phyloP scores from a whole-genome alignment of 306 rosid species.

The Medicago arabica region DNA sequence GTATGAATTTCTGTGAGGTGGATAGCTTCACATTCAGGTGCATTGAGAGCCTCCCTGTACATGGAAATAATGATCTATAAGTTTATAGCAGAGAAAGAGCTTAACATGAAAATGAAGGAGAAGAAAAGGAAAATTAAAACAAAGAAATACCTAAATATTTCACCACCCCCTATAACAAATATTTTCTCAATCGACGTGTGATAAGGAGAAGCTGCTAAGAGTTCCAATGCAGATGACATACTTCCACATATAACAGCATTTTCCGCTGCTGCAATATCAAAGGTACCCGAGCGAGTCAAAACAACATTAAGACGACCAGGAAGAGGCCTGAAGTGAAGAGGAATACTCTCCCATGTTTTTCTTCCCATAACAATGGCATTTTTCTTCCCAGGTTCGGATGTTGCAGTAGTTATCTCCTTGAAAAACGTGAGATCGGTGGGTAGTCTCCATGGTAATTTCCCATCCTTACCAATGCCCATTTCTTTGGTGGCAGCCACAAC shows the following conservation, averaged over 20 bases:
- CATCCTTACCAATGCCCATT: slow-evolving; percentile 93
- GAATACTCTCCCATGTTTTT: slow-evolving; percentile 94
- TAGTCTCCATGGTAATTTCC: slow-evolving; percentile 82
- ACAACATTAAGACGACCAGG: slow-evolving; percentile 94
- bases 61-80: slow-evolving; percentile 28
- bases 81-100: slow-evolving; percentile 24
- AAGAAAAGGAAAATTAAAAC: not conserved
- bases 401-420: slow-evolving; percentile 64
- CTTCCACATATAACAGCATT: slow-evolving; percentile 89
- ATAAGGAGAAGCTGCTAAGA: slow-evolving; percentile 91
- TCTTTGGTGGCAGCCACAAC: slow-evolving; percentile 88
- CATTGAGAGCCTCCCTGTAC: slow-evolving; percentile 83
- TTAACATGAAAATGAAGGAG: slow-evolving; percentile 11
- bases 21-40: slow-evolving; percentile 84
- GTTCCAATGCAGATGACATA: slow-evolving; percentile 75
- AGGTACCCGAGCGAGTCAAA: slow-evolving; percentile 87
- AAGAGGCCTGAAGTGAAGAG: slow-evolving; percentile 68
- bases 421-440: slow-evolving; percentile 87
- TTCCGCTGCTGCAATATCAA: slow-evolving; percentile 84
- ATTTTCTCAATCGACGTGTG: slow-evolving; percentile 88
- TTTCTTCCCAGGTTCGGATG: slow-evolving; percentile 79
- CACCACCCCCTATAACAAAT: slow-evolving; percentile 89
- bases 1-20: slow-evolving; percentile 85
- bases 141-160: slow-evolving; percentile 69
- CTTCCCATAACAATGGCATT: slow-evolving; percentile 95